Conservation (phyloP, 495 filamentous ascomycete species). For the Sabuloglossum arenarium region DNA sequence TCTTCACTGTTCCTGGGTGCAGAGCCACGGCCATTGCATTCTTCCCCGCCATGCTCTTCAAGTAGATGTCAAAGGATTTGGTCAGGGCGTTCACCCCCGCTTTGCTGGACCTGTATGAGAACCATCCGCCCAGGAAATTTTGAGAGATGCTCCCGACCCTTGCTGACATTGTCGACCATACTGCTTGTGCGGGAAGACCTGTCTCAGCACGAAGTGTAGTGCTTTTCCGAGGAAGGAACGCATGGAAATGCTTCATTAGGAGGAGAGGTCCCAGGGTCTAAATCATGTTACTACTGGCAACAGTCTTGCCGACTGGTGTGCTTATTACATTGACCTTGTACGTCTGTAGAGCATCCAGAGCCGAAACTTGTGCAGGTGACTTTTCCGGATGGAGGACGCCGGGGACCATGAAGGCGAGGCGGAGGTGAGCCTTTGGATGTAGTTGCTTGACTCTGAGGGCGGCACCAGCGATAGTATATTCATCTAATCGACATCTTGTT, state of each 20-base stretch:
- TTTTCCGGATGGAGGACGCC: constrained; percentile 62
- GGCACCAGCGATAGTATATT: constrained; percentile 24
- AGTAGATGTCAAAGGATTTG: constrained; percentile 52
- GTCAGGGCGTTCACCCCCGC: constrained; percentile 43
- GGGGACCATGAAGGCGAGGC: constrained; percentile 47
- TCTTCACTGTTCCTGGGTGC: constrained; percentile 70
- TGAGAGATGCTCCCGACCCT: constrained; percentile 56
- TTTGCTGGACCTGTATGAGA: constrained; percentile 20
- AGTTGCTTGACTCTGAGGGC: constrained; percentile 18
- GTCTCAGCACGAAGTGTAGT: constrained; percentile 11
- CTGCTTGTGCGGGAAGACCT: constrained; percentile 18
- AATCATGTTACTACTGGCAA: no score
- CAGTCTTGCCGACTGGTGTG: no score
- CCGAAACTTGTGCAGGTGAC: constrained; percentile 38
- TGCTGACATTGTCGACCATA: constrained; percentile 51
- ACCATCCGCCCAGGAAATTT: constrained; percentile 22
- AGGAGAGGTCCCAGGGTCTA: constrained; percentile 45
- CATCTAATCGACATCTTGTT: no score
- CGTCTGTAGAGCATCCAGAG: constrained; percentile 31
- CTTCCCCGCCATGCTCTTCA: constrained; percentile 19
- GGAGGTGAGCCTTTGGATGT: constrained; percentile 38
- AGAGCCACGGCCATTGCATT: constrained; percentile 41
- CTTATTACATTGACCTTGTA: constrained; percentile 43
- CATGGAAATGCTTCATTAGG: constrained; percentile 50
- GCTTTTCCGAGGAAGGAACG: constrained; percentile 37